Conservation (phyloP, 2,329 filamentous ascomycete species). For the Exserohilum rostratum region DNA sequence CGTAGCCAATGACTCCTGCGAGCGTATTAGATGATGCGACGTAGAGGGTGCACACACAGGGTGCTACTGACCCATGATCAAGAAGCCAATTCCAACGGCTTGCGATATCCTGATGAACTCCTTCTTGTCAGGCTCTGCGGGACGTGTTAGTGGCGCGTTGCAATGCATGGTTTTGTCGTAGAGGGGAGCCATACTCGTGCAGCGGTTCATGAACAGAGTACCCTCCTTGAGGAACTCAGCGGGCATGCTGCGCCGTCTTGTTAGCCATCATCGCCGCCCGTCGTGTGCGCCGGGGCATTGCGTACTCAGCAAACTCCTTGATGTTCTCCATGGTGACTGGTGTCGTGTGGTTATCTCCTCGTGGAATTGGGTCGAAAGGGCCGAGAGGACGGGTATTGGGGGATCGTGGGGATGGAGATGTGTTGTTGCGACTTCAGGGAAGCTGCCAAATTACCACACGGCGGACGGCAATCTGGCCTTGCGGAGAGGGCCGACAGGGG, state of each 20-base stretch:
- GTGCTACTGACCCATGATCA: conserved; percentile 53
- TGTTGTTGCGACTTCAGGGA: conserved; percentile 25
- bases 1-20: conserved; percentile 56
- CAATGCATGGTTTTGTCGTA: background rate
- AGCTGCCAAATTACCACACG: conserved; percentile 23
- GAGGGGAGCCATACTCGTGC: conserved; percentile 48
- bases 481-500: conserved; percentile 30
- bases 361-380: conserved; percentile 12
- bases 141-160: conserved; percentile 33
- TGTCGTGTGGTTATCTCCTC: background rate
- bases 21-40: conserved; percentile 7
- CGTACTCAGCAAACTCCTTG: conserved; percentile 69
- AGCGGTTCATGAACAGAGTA: conserved; percentile 57
- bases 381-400: background rate
- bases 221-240: conserved; percentile 55
- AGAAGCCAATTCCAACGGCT: conserved; percentile 59
- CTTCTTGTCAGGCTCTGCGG: conserved; percentile 51
- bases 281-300: background rate
- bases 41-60: background rate
- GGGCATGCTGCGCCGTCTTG: conserved; percentile 38
- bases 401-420: conserved; percentile 3
- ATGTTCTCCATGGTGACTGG: conserved; percentile 67
- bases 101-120: conserved; percentile 55
- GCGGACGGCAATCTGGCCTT: conserved; percentile 37
- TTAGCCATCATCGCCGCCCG: conserved; percentile 23